Percentiles rank a stretch among this genome's conserved stretches.
phyloP scores from a whole-genome alignment of 805 yeast genomes.

The Metschnikowia anglica region DNA sequence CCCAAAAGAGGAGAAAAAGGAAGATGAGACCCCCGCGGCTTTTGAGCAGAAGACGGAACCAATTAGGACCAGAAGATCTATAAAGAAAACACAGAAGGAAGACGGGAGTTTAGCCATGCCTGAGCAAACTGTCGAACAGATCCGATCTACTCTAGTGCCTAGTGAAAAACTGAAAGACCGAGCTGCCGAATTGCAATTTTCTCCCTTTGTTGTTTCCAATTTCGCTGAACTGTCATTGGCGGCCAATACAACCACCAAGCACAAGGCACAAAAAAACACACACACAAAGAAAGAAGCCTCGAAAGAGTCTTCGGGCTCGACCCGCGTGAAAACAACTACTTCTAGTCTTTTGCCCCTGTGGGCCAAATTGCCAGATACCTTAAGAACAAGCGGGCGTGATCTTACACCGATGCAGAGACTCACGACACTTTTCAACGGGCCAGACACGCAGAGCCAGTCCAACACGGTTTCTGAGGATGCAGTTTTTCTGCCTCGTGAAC shows the following conservation, averaged over 20 bases:
- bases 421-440: constrained; percentile 8
- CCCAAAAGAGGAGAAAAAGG: neutral
- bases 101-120: no score
- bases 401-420: constrained; percentile 11
- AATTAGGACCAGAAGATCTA: neutral
- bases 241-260: neutral
- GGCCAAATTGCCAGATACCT: constrained; percentile 5
- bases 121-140: no score
- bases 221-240: neutral
- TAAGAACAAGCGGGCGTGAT: constrained; percentile 1
- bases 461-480: constrained; percentile 8
- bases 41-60: neutral
- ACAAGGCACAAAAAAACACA: neutral
- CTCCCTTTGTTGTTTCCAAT: constrained; percentile 8
- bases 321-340: constrained; percentile 4
- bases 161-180: no score
- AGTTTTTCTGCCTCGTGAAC: constrained; percentile 11
- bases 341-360: constrained; percentile 16
- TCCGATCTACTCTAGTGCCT: no score
- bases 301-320: constrained; percentile 1
- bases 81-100: neutral
- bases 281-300: neutral
- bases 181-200: constrained; percentile 9
- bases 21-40: neutral
- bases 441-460: constrained; percentile 4